Base-by-base conservation (phyloP, 2,329 filamentous ascomycete species). In the Trichoderma sp. region DNA sequence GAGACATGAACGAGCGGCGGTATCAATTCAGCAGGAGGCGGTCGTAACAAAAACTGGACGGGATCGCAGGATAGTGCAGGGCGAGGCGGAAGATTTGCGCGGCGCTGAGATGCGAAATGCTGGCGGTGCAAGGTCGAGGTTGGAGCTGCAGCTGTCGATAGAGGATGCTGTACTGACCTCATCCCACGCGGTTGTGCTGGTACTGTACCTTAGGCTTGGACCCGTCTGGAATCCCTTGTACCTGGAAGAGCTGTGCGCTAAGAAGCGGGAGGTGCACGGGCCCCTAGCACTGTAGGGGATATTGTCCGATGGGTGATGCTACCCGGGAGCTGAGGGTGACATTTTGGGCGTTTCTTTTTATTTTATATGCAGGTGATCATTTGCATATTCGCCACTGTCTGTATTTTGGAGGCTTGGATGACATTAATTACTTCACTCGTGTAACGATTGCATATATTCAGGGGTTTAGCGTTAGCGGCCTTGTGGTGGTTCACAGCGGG, bases 211-310 rank as follows among this genome's bases (percentile, higher is more conserved):
- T 42, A n/a, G 17, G 52, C 52, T 54, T 64, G 27, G 52, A 54
- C 67, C 59, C 48, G 48, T 61, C 67, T 58, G 67, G 67, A 48
- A 64, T 37, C 59, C 52, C 50, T 58, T 68, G 67, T 68, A 59
- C 67, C 67, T 68, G 66, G 66, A 54, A 54, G n/a, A 29, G 58
- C 57, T 57, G 50, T 56, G 59, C 67, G 59, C 67, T 68, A 68
- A 58, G 59, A 42, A 64, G 67, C 67, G 67, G 67, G 67, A 68
- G 32, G 67, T 34, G 67, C 67, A 68, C 50, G 60, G 59, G 42
- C 67, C 59, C 37, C 35, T n/a, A n/a, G n/a, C n/a, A n/a, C n/a
- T 2, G 37, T 13, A 35, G 29, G 13, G 32, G n/a, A 19, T 37
- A 50, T 67, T 59, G 54, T 59, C 64, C 64, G 64, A 66, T 66